Conservation (phyloP, 2,329 filamentous ascomycete genomes). For the Microdochium trichocladiopsis region DNA sequence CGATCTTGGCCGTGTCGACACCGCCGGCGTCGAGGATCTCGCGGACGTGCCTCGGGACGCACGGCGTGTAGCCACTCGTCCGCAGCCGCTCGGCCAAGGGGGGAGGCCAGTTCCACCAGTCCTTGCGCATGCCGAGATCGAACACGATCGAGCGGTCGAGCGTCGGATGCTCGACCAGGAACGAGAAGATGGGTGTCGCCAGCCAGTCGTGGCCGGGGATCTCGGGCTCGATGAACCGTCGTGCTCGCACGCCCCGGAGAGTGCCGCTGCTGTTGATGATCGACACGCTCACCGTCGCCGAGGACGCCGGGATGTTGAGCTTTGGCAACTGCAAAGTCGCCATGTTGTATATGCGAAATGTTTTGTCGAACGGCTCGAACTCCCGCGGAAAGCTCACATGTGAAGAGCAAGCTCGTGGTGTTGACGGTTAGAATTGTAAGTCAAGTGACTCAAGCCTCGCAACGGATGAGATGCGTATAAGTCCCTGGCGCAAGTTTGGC, state of each 20-base stretch:
- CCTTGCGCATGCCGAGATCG: constrained; percentile 7
- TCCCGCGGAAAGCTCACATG: no score
- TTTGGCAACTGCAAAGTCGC: constrained; percentile 12
- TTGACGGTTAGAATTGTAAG: no score
- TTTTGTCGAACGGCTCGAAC: not conserved
- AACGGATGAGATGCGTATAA: no score
- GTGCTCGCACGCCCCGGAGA: constrained; percentile 11
- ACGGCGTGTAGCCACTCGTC: constrained; percentile 1
- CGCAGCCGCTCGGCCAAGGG: constrained; percentile 2
- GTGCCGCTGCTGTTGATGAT: constrained; percentile 21
- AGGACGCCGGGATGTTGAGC: constrained; percentile 21
- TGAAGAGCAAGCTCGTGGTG: no score
- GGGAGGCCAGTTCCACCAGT: constrained; percentile 5
- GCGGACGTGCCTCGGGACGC: constrained; percentile 10
- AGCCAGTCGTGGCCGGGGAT: constrained; percentile 21
- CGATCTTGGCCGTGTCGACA: constrained; percentile 6
- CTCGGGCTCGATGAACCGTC: constrained; percentile 16
- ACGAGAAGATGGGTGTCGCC: constrained; percentile 13
- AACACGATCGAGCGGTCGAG: constrained; percentile 12
- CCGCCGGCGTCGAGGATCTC: constrained; percentile 13
- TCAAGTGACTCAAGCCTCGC: no score
- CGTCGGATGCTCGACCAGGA: constrained; percentile 12
- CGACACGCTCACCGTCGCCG: constrained; percentile 20
- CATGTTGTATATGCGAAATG: constrained; percentile 4
- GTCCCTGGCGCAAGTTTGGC: no score